Evolutionary conservation across 192 early-diverging fungal species (phyloP).

Genomic region (Phycomyces blakesleeanus): DNA sequence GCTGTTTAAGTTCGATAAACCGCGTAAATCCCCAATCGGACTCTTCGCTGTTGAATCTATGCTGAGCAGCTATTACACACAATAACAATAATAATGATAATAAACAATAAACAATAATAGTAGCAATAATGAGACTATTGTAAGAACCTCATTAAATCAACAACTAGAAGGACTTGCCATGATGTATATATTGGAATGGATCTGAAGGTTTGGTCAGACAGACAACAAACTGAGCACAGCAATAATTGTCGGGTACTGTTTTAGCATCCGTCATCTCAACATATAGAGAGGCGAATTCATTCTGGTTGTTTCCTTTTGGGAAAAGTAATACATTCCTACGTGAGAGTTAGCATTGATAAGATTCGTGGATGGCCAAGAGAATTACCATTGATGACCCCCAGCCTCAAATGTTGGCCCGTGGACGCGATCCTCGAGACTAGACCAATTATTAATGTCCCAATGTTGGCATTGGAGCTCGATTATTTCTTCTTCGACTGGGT

Average conservation of each 20-base stretch:
- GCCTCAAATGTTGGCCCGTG: slow-evolving; percentile 18
- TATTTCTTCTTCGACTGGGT: background rate
- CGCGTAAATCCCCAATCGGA: slow-evolving; percentile 95
- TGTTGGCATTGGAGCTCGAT: slow-evolving; percentile 12
- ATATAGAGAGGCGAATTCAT: slow-evolving; percentile 74
- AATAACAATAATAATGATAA: background rate
- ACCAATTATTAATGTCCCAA: slow-evolving; percentile 19
- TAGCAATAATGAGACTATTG: background rate
- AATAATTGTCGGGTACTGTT: slow-evolving; percentile 61
- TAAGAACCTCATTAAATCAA: background rate
- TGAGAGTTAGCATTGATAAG: too few species aligned
- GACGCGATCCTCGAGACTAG: background rate
- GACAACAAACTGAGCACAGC: slow-evolving; percentile 79
- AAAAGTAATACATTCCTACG: slow-evolving; percentile 84
- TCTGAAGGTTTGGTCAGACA: slow-evolving; percentile 72
- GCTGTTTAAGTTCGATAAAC: slow-evolving; percentile 54
- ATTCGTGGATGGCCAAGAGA: too few species aligned
- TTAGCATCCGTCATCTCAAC: slow-evolving; percentile 80
- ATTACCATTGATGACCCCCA: slow-evolving; percentile 19
- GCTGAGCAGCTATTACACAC: slow-evolving; percentile 51
- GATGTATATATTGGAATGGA: slow-evolving; percentile 45
- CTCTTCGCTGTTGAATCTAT: slow-evolving; percentile 80
- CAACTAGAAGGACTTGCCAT: slow-evolving; percentile 38
- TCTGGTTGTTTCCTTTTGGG: slow-evolving; percentile 78
- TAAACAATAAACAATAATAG: background rate